These are phyloP conservation scores for Lachnum nothofagi DNA, from an alignment of 2,329 filamentous ascomycete species.

Conservation along the genomic window DNA sequence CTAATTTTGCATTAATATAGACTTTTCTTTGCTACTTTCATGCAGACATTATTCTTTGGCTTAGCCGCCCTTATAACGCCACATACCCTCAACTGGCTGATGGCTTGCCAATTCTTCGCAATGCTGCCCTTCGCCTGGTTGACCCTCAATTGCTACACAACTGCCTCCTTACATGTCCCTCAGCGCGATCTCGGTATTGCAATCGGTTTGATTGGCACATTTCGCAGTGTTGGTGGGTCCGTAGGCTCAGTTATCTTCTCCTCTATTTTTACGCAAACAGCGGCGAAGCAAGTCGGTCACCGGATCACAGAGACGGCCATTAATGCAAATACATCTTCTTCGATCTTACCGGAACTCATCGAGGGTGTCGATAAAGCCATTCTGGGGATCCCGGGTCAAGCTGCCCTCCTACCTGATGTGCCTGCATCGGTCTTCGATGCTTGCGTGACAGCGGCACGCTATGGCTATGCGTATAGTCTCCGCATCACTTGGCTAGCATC, in stretches of 20 bases:
- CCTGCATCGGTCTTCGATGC: conserved; percentile 28
- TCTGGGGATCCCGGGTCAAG: conserved; percentile 30
- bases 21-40: conserved; percentile 31
- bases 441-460: conserved; percentile 30
- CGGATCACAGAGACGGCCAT: conserved; percentile 15
- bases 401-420: conserved; percentile 30
- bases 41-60: conserved; percentile 27
- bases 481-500: conserved; percentile 35
- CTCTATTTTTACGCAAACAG: conserved; percentile 30
- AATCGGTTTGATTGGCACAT: conserved; percentile 43
- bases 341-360: conserved; percentile 23
- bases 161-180: conserved; percentile 42
- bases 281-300: conserved; percentile 9
- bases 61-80: conserved; percentile 16
- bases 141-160: conserved; percentile 38
- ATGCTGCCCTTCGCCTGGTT: conserved; percentile 32
- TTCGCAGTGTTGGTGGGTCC: conserved; percentile 40
- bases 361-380: conserved; percentile 19
- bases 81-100: conserved; percentile 13
- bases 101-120: conserved; percentile 32
- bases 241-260: conserved; percentile 34
- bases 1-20: background rate
- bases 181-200: conserved; percentile 43
- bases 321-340: conserved; percentile 16
- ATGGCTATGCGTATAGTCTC: conserved; percentile 35